Percentiles rank a stretch among this genome's conserved stretches.
phyloP scores from a whole-genome alignment of 441 rosid genomes.

The Pelargonium cotyledonis region DNA sequence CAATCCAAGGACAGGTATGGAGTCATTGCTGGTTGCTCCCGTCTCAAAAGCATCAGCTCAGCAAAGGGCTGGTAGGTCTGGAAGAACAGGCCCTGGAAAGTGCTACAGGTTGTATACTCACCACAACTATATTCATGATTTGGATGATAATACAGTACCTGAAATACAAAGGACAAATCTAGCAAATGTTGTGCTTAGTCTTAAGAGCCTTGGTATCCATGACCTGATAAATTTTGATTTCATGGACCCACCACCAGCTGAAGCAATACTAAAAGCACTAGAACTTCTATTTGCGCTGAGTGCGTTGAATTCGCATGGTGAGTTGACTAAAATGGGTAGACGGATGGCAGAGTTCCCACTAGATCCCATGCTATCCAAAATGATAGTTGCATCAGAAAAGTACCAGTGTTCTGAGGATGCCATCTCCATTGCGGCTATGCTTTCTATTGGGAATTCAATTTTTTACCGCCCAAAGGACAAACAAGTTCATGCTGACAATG shows the following conservation, averaged over 20 bases:
- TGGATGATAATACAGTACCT: constrained; percentile 87
- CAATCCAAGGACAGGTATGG: constrained; percentile 99
- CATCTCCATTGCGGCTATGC: constrained; percentile 89
- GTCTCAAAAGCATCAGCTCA: constrained; percentile 97
- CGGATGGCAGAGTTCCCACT: constrained; percentile 97
- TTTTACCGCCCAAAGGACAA: constrained; percentile 97
- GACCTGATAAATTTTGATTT: constrained; percentile 89
- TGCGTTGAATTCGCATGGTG: constrained; percentile 86
- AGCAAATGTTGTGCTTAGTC: constrained; percentile 81
- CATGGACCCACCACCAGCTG: constrained; percentile 98
- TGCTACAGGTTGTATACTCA: constrained; percentile 87
- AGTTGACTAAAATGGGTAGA: constrained; percentile 89
- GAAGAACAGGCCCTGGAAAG: constrained; percentile 94
- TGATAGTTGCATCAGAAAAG: constrained; percentile 92
- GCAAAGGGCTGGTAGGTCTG: constrained; percentile 95
- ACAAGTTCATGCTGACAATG: constrained; percentile 96
- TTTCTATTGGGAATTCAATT: constrained; percentile 85
- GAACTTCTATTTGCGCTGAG: constrained; percentile 84
- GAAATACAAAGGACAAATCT: constrained; percentile 94
- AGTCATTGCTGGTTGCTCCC: constrained; percentile 81
- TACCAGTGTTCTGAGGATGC: constrained; percentile 89
- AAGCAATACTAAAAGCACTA: constrained; percentile 84
- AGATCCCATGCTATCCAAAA: constrained; percentile 92
- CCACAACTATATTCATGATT: constrained; percentile 69
- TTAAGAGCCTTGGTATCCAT: constrained; percentile 97